A percentile compares a stretch with the other conserved stretches of the same genome.
These are phyloP conservation scores for Angomonas desouzai DNA, from an alignment of 208 protist species.

Conservation along the genomic window DNA sequence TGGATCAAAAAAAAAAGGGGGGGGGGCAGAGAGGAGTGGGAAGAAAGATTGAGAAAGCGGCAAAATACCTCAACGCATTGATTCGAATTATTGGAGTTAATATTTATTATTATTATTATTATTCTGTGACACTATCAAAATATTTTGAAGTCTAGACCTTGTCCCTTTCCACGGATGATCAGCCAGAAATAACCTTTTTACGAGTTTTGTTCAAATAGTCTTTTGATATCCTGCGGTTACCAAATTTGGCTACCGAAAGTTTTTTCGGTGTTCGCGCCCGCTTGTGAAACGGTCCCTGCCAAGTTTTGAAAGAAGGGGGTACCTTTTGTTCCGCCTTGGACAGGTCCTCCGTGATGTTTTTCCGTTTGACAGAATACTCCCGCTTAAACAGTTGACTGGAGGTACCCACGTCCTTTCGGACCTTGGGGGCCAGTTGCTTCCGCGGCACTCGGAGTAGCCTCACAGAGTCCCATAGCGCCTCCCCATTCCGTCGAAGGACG, in stretches of 20 bases:
- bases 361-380: conserved; percentile 40
- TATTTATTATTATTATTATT: no score
- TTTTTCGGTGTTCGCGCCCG: conserved; percentile 14
- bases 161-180: no score
- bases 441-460: conserved; percentile 51
- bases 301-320: conserved; percentile 75
- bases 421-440: conserved; percentile 24
- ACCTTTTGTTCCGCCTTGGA: conserved; percentile 57
- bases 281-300: conserved; percentile 47
- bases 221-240: conserved; percentile 65
- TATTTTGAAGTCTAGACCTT: no score
- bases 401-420: background rate
- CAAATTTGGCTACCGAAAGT: conserved; percentile 47
- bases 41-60: conserved; percentile 4
- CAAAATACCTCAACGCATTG: no score
- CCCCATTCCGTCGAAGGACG: conserved; percentile 25
- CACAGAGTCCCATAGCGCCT: conserved; percentile 66
- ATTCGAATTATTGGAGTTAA: no score
- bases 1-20: conserved; percentile 8
- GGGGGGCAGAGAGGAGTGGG: background rate
- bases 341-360: conserved; percentile 25
- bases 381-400: conserved; percentile 36
- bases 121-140: no score
- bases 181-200: conserved; percentile 20
- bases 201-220: conserved; percentile 74